Evolutionary conservation across 2,329 filamentous ascomycete species (phyloP).

Genomic region (Colletotrichum salicis): DNA sequence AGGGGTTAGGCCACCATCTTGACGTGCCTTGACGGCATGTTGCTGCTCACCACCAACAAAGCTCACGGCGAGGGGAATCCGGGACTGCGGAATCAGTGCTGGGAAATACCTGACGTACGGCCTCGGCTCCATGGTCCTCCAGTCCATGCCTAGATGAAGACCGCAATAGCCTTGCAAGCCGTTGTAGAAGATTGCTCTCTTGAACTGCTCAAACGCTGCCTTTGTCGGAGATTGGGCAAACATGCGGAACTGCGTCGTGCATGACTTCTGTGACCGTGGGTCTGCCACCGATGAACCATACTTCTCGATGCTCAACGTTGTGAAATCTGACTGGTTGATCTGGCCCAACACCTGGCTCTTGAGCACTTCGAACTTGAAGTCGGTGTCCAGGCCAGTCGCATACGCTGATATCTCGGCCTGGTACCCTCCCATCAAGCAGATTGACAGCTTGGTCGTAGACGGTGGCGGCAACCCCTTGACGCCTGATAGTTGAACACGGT

Average conservation of each 20-base stretch:
- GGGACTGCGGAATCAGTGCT: constrained; percentile 29
- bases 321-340: constrained; percentile 40
- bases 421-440: constrained; percentile 50
- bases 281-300: constrained; percentile 40
- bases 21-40: background rate
- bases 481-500: constrained; percentile 49
- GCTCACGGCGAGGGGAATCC: constrained; percentile 36
- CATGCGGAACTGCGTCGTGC: constrained; percentile 54
- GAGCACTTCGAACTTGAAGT: constrained; percentile 43
- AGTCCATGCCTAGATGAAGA: constrained; percentile 48
- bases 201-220: constrained; percentile 39
- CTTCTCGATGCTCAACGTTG: constrained; percentile 43
- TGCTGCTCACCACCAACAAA: constrained; percentile 37
- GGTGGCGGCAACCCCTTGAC: constrained; percentile 51
- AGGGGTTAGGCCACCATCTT: background rate
- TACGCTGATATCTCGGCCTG: constrained; percentile 47
- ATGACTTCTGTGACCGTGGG: constrained; percentile 46
- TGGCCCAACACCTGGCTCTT: constrained; percentile 40
- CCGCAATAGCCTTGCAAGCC: constrained; percentile 48
- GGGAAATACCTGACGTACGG: constrained; percentile 48
- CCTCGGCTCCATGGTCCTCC: constrained; percentile 48
- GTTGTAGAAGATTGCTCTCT: constrained; percentile 41
- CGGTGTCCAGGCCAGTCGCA: constrained; percentile 38
- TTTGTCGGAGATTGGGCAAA: constrained; percentile 47
- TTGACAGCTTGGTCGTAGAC: constrained; percentile 51